Evolutionary conservation across 768 basidiomycete species (phyloP), one percentile per base, ranked within the genome.

Genomic region (Pisolithus tinctorius): DNA sequence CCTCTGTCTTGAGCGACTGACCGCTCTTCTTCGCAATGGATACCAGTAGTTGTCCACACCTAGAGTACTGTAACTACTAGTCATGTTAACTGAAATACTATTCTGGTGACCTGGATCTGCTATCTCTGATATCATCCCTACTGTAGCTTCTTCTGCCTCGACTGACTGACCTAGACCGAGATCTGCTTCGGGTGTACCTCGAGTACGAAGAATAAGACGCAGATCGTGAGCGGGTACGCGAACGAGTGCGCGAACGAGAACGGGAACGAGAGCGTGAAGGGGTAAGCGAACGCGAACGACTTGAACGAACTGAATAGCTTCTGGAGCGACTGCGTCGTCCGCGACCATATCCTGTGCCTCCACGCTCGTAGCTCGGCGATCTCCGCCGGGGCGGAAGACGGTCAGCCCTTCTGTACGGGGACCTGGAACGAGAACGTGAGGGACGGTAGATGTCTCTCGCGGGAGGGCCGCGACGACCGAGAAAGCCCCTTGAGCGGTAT

Each of bases 361-460:
- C 89, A 40, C 86, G 80, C 56, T 83, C 81, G 63, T 92, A 92
- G 67, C 90, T 92, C 4, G 89, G 89, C 0, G 89, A 92, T 47
- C 88, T 77, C 52, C 88, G 76, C 53, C 86, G 71, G 1, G 81
- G 79, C 6, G 72, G 75, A 26, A 78, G 62, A 47, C 79, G 74
- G 39, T 73, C 74, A 25, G 69, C 74, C 54, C 79, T 79, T 40
- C 84, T 81, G 20, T 78, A 60, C 7, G 88, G 89, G 39, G 86
- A 77, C 36, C 76, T 80, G 10, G 77, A 76, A 38, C 77, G 76
- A 14, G 80, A 61, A 53, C 75, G 70, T 54, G 77, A 65, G 60
- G 76, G 73, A 43, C 81, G 82, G 63, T 76, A 81, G 6, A 72
- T 69, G 53, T 80, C 80, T 13, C 82, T 71, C 1, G 71, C 70